Percentiles rank a stretch among this genome's conserved stretches.
Evolutionary conservation across 768 basidiomycete species (phyloP).

Genomic region (Holtermannia corniformis): DNA sequence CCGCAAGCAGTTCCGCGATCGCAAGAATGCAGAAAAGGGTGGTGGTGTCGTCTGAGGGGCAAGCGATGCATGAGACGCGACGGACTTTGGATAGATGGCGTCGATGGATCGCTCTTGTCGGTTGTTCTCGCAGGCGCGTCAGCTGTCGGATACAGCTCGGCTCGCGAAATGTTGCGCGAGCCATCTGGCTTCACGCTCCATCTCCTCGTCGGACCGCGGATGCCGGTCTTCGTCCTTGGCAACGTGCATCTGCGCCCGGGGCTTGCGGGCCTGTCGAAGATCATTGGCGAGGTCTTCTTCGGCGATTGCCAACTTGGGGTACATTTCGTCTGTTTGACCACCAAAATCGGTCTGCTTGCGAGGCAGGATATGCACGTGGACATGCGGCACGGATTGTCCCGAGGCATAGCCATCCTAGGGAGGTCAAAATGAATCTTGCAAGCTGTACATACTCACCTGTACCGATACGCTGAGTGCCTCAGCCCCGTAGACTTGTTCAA

Average conservation of each 20-base stretch:
- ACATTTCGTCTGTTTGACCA: slow-evolving; percentile 43
- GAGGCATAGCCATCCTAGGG: slow-evolving; percentile 73
- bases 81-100: neutral
- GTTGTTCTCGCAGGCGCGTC: no score
- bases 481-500: slow-evolving; percentile 73
- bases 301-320: slow-evolving; percentile 59
- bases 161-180: slow-evolving; percentile 39
- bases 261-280: slow-evolving; percentile 31
- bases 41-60: neutral
- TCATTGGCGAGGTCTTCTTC: slow-evolving; percentile 28
- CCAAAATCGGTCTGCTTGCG: slow-evolving; percentile 51
- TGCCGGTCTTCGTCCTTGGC: slow-evolving; percentile 52
- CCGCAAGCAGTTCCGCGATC: slow-evolving; percentile 54
- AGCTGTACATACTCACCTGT: slow-evolving; percentile 51
- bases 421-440: neutral
- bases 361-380: slow-evolving; percentile 92
- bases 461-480: slow-evolving; percentile 79
- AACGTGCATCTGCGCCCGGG: slow-evolving; percentile 3
- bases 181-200: slow-evolving; percentile 71
- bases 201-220: slow-evolving; percentile 60
- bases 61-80: neutral
- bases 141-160: neutral
- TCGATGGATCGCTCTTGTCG: no score
- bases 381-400: slow-evolving; percentile 78
- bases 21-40: slow-evolving; percentile 22